phyloP scores from a whole-genome alignment of 805 yeast genomes.

The Wickerhamiella australiensis region DNA sequence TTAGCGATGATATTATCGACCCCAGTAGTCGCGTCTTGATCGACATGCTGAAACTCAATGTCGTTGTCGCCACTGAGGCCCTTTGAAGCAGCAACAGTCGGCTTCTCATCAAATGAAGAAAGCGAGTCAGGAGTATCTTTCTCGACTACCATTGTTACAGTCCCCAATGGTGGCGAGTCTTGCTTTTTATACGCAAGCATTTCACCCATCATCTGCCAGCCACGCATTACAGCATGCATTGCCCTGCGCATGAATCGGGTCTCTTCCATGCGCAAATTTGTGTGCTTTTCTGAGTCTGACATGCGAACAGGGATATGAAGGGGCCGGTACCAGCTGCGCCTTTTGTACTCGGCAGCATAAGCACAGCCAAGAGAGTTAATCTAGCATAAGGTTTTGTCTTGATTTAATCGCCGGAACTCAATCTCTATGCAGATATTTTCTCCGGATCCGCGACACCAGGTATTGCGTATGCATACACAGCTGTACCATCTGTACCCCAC shows the following conservation, averaged over 20 bases:
- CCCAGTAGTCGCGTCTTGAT: not conserved
- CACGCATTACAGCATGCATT: not conserved
- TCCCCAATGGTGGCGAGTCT: not conserved
- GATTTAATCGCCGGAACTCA: not conserved
- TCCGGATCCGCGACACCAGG: not conserved
- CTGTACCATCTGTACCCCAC: conserved; percentile 1
- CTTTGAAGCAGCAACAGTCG: not conserved
- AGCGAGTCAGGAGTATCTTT: not conserved
- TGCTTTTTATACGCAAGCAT: not conserved
- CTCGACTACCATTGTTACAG: not conserved
- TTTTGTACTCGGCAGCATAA: not conserved
- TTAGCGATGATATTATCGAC: conserved; percentile 4
- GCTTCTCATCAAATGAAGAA: not conserved
- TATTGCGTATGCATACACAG: not conserved
- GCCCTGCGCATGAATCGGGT: not conserved
- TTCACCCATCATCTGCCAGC: not conserved
- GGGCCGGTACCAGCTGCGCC: not conserved
- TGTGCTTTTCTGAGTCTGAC: not conserved
- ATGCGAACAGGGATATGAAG: not conserved
- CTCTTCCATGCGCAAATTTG: not conserved
- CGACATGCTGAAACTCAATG: conserved; percentile 10
- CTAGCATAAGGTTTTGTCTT: not conserved
- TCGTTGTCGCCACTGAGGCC: not conserved
- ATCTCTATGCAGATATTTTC: not conserved
- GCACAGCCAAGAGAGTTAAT: not conserved